Base-by-base conservation (phyloP, 495 filamentous ascomycete genomes). In the Hypoxylon fuscum region DNA sequence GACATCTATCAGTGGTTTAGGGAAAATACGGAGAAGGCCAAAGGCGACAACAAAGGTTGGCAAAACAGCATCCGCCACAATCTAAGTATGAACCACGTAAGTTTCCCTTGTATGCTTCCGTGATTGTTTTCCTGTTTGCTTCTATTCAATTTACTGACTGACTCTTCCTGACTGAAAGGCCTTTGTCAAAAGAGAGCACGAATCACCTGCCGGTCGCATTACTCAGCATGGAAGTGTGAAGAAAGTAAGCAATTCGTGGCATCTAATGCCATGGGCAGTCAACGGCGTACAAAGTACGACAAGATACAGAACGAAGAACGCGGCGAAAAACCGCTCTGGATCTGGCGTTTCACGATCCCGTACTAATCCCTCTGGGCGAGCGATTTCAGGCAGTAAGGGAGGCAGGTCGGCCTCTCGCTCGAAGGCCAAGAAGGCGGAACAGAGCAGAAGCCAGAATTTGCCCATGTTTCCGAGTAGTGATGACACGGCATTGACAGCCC, bases 21-120 rank as follows among this genome's bases (percentile, higher is more conserved):
- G 20, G 79, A 88, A 15, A 89, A 96, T 63, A 96, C 92, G 1
- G 82, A 84, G 48, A 96, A 93, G 68, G 86, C 83, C 1, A 88
- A 79, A 41, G 81, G 81, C 32, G 77, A 81, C 12, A 81, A 76
- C 22, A 91, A 88, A 67, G 96, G 93, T 2, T 98, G 96, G 95
- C 90, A 95, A 74, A 98, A 97, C 75, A 97, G 93, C 73, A 95
- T 98, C 51, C 87, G 95, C 5, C 95, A 98, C 68, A 98, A 98
- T 67, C 77, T 98, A 0, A 97, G 92, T 10, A 98, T 98, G 95
- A 98, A 98, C 68, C 82, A 80, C 35, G 95, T 97, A 83, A 74
- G 90, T 83, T 54, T 32, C 45, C 23, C 20, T 42, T 20, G 21
- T 25, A 52, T 32, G 20, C 3, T 29, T 22, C 18, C 5, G 29